A percentile compares a stretch with the other conserved stretches of the same genome.
Conservation (phyloP, 2,329 filamentous ascomycete species). For the Colletotrichum caudatum region DNA sequence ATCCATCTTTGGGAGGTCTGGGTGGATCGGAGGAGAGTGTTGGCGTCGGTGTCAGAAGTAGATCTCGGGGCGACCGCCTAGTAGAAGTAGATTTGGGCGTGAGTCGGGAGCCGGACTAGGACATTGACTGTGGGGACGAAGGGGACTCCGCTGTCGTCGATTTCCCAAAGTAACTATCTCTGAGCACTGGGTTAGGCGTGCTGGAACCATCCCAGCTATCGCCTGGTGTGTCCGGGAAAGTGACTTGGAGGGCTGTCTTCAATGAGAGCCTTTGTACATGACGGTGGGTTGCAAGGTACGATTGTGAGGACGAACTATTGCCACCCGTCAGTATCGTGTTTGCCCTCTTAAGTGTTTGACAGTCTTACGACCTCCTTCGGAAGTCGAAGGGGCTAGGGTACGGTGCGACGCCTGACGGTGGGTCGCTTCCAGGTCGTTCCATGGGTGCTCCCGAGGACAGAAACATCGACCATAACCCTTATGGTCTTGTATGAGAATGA, state of each 20-base stretch:
- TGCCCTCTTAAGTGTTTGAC: neutral
- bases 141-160: neutral
- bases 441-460: neutral
- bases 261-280: constrained; percentile 36
- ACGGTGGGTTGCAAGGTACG: constrained; percentile 1
- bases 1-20: constrained; percentile 64
- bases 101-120: neutral
- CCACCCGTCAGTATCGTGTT: neutral
- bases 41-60: neutral
- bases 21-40: constrained; percentile 62
- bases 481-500: neutral
- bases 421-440: constrained; percentile 12
- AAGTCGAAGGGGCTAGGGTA: neutral
- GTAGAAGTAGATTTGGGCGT: constrained; percentile 6
- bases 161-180: constrained; percentile 36
- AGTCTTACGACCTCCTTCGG: constrained; percentile 22
- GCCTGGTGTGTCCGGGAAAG: constrained; percentile 14
- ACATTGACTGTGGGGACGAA: neutral
- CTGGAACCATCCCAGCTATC: constrained; percentile 41
- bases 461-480: constrained; percentile 17
- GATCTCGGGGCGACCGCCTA: neutral
- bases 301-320: constrained; percentile 22
- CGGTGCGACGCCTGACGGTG: neutral
- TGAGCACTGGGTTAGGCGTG: constrained; percentile 30
- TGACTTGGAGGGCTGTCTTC: constrained; percentile 37